Conservation (phyloP, 768 basidiomycete species). For the Boletus edulis region DNA sequence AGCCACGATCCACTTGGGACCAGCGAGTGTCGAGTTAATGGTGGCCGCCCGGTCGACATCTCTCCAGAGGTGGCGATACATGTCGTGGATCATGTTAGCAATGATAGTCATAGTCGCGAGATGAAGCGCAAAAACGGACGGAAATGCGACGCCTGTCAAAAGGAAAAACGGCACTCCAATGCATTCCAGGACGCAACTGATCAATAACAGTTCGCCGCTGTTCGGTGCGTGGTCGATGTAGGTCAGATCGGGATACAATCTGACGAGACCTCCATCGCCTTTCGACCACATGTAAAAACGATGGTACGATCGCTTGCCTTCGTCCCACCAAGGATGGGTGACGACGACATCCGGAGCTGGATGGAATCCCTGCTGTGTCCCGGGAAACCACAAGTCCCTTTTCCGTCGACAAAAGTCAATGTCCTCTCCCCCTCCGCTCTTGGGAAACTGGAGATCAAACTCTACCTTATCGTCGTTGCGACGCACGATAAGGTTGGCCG, state of each 20-base stretch:
- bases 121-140: slow-evolving; percentile 18
- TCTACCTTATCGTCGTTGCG: slow-evolving; percentile 44
- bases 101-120: slow-evolving; percentile 30
- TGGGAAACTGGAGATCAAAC: slow-evolving; percentile 51
- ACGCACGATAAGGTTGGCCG: slow-evolving; percentile 54
- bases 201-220: slow-evolving; percentile 44
- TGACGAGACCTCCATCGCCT: slow-evolving; percentile 53
- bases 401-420: slow-evolving; percentile 57
- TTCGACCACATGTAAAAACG: slow-evolving; percentile 59
- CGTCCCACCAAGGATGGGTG: slow-evolving; percentile 58
- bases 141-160: slow-evolving; percentile 7
- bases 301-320: slow-evolving; percentile 44
- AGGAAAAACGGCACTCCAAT: slow-evolving; percentile 16
- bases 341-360: slow-evolving; percentile 49
- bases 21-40: slow-evolving; percentile 35
- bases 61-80: slow-evolving; percentile 45
- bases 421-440: slow-evolving; percentile 64
- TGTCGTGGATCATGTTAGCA: slow-evolving; percentile 47
- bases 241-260: slow-evolving; percentile 43
- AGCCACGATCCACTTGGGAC: slow-evolving; percentile 40
- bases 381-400: slow-evolving; percentile 35
- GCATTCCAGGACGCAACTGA: slow-evolving; percentile 16
- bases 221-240: slow-evolving; percentile 49
- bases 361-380: slow-evolving; percentile 40
- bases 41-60: slow-evolving; percentile 34